Evolutionary conservation across 2,329 filamentous ascomycete genomes (phyloP).

Genomic region (Pyricularia grisea): DNA sequence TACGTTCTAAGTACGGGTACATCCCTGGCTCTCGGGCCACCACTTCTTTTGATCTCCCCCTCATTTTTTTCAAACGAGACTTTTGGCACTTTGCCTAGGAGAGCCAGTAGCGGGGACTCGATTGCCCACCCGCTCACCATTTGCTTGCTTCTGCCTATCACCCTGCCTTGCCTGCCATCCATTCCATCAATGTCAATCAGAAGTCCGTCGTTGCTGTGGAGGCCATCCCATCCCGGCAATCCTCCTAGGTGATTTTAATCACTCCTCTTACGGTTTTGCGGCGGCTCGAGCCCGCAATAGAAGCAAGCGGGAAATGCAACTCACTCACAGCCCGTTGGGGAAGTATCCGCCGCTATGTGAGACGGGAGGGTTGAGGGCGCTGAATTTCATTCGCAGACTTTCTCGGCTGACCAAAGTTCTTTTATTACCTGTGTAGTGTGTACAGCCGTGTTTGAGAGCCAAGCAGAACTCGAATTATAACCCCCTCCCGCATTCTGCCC

Average conservation of each 20-base stretch:
- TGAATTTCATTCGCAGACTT: not conserved
- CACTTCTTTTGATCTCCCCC: not conserved
- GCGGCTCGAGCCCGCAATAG: not conserved
- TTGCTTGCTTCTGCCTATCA: not conserved
- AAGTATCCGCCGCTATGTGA: not conserved
- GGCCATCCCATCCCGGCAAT: not conserved
- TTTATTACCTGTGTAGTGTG: not conserved
- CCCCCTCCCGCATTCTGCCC: no score
- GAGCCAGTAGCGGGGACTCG: not conserved
- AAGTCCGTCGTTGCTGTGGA: not conserved
- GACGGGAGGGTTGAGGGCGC: not conserved
- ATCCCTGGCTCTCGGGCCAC: not conserved
- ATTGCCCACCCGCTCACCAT: not conserved
- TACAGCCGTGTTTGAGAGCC: not conserved
- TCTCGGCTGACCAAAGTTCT: not conserved
- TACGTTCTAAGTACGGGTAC: not conserved
- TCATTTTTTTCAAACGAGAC: not conserved
- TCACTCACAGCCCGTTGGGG: not conserved
- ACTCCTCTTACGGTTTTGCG: not conserved
- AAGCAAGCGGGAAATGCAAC: not conserved
- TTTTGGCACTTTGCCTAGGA: not conserved
- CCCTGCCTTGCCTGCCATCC: not conserved
- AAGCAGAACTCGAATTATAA: not conserved
- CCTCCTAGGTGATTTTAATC: not conserved
- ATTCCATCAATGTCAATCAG: not conserved